Evolutionary conservation across 371 early-diverging fungal species (phyloP).

Genomic region (Mortierella sp.): DNA sequence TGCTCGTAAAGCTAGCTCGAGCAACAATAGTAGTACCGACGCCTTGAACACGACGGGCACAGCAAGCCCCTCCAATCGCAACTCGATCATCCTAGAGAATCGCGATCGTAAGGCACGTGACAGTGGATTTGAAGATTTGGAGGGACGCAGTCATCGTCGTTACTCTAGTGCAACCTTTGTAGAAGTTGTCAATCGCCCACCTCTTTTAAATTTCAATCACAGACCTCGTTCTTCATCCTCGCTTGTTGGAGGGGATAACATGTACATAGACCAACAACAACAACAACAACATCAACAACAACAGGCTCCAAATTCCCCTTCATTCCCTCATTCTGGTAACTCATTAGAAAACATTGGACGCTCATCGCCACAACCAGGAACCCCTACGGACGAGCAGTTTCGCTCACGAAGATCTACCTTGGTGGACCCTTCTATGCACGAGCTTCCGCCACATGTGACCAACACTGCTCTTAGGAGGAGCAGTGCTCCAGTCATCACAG

Average conservation of each 20-base stretch:
- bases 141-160: conserved; percentile 28
- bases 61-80: neutral
- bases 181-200: neutral
- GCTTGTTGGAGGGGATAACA: conserved; percentile 14
- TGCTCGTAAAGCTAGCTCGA: neutral
- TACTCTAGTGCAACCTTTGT: conserved; percentile 19
- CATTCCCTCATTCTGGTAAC: neutral
- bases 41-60: neutral
- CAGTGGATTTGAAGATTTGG: conserved; percentile 29
- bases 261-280: conserved; percentile 20
- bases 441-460: neutral
- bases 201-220: neutral
- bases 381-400: conserved; percentile 11
- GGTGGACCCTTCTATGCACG: conserved; percentile 11
- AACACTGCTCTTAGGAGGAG: conserved; percentile 18
- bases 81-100: conserved; percentile 4
- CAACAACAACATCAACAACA: neutral
- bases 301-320: neutral
- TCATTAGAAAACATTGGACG: neutral
- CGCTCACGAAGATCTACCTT: conserved; percentile 24
- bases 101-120: conserved; percentile 30
- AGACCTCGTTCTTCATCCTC: conserved; percentile 17
- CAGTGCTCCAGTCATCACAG: conserved; percentile 32
- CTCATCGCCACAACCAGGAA: neutral
- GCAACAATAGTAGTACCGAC: conserved; percentile 4